Percentiles rank a stretch among this genome's conserved stretches.
phyloP scores from a whole-genome alignment of 768 basidiomycete genomes.

The Cystoderma amianthinum region DNA sequence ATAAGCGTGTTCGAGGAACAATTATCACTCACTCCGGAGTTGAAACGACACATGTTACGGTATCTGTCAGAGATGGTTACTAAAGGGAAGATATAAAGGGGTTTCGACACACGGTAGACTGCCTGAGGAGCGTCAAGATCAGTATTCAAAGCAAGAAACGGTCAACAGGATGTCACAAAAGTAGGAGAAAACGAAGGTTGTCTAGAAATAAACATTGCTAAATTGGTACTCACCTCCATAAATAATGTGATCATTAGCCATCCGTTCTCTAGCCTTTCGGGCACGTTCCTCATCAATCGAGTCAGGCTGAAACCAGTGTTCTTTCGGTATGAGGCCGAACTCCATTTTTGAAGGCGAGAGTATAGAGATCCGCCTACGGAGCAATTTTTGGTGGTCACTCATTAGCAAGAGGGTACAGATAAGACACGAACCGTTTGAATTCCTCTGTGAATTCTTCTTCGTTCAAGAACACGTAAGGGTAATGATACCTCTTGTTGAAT shows the following conservation, averaged over 20 bases:
- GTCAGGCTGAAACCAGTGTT: slow-evolving; percentile 77
- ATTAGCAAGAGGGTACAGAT: too few relatives aligned
- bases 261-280: slow-evolving; percentile 52
- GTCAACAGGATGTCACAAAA: too few relatives aligned
- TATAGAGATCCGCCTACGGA: too few relatives aligned
- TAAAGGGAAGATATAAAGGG: neutral
- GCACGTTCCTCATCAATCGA: slow-evolving; percentile 78
- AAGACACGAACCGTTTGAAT: slow-evolving; percentile 53
- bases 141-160: too few relatives aligned
- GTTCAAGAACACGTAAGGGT: slow-evolving; percentile 86
- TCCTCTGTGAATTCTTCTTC: slow-evolving; percentile 71
- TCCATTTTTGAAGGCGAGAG: slow-evolving; percentile 58
- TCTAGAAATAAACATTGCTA: too few relatives aligned
- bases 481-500: slow-evolving; percentile 72
- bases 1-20: too few relatives aligned
- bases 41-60: slow-evolving; percentile 96
- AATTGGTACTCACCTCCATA: slow-evolving; percentile 56
- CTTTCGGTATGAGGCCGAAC: slow-evolving; percentile 70
- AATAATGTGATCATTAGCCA: slow-evolving; percentile 62
- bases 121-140: too few relatives aligned
- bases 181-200: neutral
- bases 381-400: too few relatives aligned
- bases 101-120: too few relatives aligned
- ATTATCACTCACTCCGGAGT: slow-evolving; percentile 70
- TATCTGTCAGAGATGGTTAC: too few relatives aligned